Evolutionary conservation across 768 basidiomycete genomes (phyloP).

Genomic region (Boletus sp.): DNA sequence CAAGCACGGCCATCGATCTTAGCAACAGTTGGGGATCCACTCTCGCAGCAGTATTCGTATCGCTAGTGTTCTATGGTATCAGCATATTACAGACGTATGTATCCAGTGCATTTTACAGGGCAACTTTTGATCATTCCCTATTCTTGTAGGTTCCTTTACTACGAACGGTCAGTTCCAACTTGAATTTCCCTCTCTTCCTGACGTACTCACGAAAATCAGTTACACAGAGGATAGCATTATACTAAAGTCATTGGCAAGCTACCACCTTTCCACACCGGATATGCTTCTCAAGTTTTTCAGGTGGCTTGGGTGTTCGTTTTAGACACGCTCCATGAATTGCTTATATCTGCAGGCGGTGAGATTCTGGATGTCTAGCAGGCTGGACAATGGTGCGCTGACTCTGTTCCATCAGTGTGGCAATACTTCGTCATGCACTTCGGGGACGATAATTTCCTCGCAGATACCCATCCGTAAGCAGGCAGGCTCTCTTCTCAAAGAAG

Average conservation of each 20-base stretch:
- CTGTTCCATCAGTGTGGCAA: constrained; percentile 19
- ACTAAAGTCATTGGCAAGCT: constrained; percentile 17
- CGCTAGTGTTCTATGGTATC: constrained; percentile 24
- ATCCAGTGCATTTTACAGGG: not conserved
- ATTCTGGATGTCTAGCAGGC: not conserved
- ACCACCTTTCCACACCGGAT: not conserved
- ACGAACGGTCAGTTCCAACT: constrained; percentile 19
- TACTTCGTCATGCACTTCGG: constrained; percentile 23
- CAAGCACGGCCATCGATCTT: constrained; percentile 4
- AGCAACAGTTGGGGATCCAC: constrained; percentile 23
- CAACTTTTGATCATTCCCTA: not conserved
- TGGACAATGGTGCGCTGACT: not conserved
- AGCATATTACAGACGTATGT: constrained; percentile 27
- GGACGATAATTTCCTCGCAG: constrained; percentile 9
- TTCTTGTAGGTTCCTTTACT: constrained; percentile 23
- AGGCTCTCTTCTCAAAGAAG: constrained; percentile 1
- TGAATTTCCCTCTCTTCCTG: not conserved
- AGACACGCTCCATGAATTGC: constrained; percentile 17
- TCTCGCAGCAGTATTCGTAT: constrained; percentile 19
- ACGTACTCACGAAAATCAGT: constrained; percentile 10
- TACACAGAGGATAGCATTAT: constrained; percentile 10
- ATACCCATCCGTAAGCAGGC: constrained; percentile 21
- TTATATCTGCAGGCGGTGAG: constrained; percentile 21
- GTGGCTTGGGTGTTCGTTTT: constrained; percentile 22
- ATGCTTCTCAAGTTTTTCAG: constrained; percentile 2